Percentiles rank a stretch among this genome's conserved stretches.
Evolutionary conservation across 2,329 filamentous ascomycete species (phyloP).

Genomic region (Diaporthe vaccinii): DNA sequence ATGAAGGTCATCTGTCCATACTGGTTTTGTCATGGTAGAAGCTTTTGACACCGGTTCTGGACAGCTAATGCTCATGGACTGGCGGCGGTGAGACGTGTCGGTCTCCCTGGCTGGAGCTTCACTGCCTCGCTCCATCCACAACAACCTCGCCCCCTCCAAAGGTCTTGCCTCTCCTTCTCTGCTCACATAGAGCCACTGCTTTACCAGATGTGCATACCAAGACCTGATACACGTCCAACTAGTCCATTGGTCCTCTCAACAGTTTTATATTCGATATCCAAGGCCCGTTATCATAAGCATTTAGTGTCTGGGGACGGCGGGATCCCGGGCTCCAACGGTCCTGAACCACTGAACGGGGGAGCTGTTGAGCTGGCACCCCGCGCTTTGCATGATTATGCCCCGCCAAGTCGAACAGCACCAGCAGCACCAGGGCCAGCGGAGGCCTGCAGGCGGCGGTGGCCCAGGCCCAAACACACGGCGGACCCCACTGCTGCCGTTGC

Average conservation of each 20-base stretch:
- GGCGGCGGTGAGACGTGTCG: conserved; percentile 13
- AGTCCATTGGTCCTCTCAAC: conserved; percentile 1
- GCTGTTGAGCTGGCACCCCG: conserved; percentile 31
- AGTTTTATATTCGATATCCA: conserved; percentile 12
- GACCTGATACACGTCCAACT: conserved; percentile 2
- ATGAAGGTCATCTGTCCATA: background rate
- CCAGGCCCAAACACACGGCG: conserved; percentile 18
- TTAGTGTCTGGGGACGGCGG: background rate
- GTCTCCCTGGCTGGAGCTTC: conserved; percentile 25
- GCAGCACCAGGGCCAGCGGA: conserved; percentile 29
- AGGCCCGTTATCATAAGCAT: conserved; percentile 1
- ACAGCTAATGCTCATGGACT: conserved; percentile 1
- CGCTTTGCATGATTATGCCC: conserved; percentile 35
- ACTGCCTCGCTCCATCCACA: conserved; percentile 4
- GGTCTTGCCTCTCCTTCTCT: background rate
- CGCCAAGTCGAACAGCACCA: conserved; percentile 35
- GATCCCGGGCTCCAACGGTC: conserved; percentile 7
- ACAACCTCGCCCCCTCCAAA: background rate
- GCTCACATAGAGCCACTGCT: background rate
- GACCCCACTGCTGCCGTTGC: conserved; percentile 36
- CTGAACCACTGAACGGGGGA: background rate
- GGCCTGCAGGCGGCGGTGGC: conserved; percentile 31
- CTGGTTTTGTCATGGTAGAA: background rate
- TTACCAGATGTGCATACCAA: background rate
- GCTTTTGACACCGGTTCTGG: background rate